Evolutionary conservation across 139 green algal species (phyloP).

Genomic region (Dunaliella primolecta): DNA sequence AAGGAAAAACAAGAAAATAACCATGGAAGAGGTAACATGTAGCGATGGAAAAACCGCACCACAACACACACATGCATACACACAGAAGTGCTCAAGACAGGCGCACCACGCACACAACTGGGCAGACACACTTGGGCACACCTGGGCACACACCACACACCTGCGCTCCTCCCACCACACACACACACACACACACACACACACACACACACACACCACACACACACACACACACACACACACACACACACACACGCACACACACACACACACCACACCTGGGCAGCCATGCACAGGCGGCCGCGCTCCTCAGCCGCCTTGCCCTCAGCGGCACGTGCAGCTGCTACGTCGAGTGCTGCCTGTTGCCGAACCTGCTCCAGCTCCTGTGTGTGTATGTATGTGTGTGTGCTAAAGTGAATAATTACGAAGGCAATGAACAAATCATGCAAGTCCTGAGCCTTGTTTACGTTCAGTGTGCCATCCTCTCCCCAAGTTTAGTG

Average conservation of each 20-base stretch:
- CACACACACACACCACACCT: neutral
- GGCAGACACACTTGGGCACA: too few species aligned
- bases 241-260: neutral
- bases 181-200: neutral
- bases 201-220: neutral
- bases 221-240: neutral
- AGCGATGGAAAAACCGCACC: too few species aligned
- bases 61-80: too few species aligned
- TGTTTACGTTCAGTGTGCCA: too few species aligned
- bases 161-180: too few species aligned
- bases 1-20: too few species aligned
- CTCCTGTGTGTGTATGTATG: constrained; percentile 4
- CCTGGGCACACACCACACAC: too few species aligned
- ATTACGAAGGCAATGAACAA: neutral
- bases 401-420: neutral
- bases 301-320: constrained; percentile 31
- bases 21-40: too few species aligned
- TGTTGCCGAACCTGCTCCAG: neutral
- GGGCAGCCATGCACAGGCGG: constrained; percentile 12
- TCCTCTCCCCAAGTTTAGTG: too few species aligned
- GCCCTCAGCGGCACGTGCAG: constrained; percentile 21
- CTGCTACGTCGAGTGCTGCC: constrained; percentile 14
- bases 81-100: too few species aligned
- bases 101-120: too few species aligned
- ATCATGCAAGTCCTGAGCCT: too few species aligned